These are phyloP conservation scores for Elongisporangium anandrum DNA, from an alignment of 352 stramenopile species.

Conservation along the genomic window DNA sequence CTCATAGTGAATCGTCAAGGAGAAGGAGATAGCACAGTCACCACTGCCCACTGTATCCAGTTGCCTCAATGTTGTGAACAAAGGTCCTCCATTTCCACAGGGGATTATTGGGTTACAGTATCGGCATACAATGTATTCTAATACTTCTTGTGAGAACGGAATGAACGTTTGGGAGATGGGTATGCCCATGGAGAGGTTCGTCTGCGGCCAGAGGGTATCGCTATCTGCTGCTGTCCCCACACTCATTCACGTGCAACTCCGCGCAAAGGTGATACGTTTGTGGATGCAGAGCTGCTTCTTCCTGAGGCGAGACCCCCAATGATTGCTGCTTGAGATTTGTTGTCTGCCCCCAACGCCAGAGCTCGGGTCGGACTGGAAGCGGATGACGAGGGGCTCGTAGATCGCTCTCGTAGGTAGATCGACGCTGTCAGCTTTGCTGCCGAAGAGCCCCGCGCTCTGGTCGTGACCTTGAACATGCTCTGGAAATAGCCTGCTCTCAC, in stretches of 20 bases:
- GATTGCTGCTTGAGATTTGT: background rate
- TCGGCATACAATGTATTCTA: no score
- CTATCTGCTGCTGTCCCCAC: constrained; percentile 7
- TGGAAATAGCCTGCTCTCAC: background rate
- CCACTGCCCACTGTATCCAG: no score
- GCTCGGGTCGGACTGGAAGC: background rate
- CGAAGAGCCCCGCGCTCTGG: no score
- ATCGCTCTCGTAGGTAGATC: no score
- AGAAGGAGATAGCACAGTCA: no score
- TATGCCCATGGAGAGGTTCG: constrained; percentile 13
- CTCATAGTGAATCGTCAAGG: no score
- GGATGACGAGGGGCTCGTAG: background rate
- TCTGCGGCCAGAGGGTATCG: constrained; percentile 6
- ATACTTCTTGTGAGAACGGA: no score
- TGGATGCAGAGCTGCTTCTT: background rate
- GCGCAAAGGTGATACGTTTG: background rate
- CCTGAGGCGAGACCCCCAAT: background rate
- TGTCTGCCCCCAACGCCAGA: background rate
- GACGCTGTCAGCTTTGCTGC: no score
- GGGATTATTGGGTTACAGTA: no score
- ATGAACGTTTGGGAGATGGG: no score
- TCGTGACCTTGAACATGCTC: background rate
- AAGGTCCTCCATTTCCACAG: no score
- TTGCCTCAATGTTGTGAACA: no score
- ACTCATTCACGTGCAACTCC: constrained; percentile 8